Evolutionary conservation across 163 green algal genomes (phyloP), one percentile per base, ranked within the genome.

Genomic region (Chlamydomonas reinhardtii): DNA sequence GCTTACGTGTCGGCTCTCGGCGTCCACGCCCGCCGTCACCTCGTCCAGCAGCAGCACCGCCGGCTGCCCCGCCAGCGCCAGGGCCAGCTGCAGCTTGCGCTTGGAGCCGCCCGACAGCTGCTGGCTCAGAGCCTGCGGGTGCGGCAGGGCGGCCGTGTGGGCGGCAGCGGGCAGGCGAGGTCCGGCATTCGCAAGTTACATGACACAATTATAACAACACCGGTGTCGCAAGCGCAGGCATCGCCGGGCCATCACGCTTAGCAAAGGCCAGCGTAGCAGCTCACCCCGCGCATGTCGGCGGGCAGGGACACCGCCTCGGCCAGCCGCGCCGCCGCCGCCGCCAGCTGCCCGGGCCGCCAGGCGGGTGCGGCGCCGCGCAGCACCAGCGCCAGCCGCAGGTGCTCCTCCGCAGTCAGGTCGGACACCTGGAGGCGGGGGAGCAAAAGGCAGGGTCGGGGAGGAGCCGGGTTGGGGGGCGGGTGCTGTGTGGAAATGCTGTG

Each of bases 21-120:
- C 48, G 54, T 86, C 79, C 32, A 86, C 69, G 19, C 79, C 79
- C 34, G 69, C 69, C 2, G 79, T 73, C 25, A 78, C 35, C 79
- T 86, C 79, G 37, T 86, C 79, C 52, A 86, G 69, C 54, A 86
- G 69, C 22, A 86, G 79, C 69, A 78, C 65, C 27, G 32, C 31
- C 52, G 79, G 79, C 79, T 72, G 24, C 22, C 79, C 79, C 69
- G 79, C 79, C 69, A 86, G 39, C 5, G 69, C 69, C 34, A 86
- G 12, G 24, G 52, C 79, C 79, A 86, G 69, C 68, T 86, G 79
- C 69, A 86, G 79, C 54, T 78, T 77, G 52, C 79, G 79, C 27
- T 65, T 20, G 32, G 68, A 86, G 24, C 79, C 79, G 32, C 79
- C 79, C 8, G 79, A 86, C 69, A 86, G 79, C 52, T 78, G 15